Evolutionary conservation across 2,329 filamentous ascomycete genomes (phyloP), one percentile per base, ranked within the genome.

Genomic region (Neospermospora avenae): DNA sequence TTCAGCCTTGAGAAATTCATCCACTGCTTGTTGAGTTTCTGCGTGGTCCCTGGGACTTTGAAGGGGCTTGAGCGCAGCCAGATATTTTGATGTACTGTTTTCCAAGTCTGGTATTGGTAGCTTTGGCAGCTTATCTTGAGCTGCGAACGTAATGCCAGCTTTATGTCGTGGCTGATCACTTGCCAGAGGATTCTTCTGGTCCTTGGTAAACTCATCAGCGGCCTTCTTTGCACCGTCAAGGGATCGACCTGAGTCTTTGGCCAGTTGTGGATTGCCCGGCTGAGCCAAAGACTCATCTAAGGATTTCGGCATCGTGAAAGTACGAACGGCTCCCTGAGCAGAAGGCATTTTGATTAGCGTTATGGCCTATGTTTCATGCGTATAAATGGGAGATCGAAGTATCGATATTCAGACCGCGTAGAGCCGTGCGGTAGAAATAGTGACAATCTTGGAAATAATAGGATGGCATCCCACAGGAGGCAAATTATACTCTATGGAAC

Each of bases 51-150:
- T 84, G 0, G 83, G 77, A 7, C 82, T 85, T 73, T 99, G 95
- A 7, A 99, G 78, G 2, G 95, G 93, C 68, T 86, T 86, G 55
- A 99, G 77, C 7, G 89, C 86, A 5, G 86, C 81, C 2, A 97
- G 77, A 70, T 98, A 98, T 71, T 86, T 92, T 66, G 86, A 81
- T 73, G 88, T 89, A 0, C 90, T 91, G 61, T 78, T 78, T 52
- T 93, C 89, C 3, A 99, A 81, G 13, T 96, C 91, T 0, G 93
- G 95, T 56, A 99, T 96, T 7, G 95, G 95, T 41, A 99, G 80
- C 74, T 95, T 96, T 1, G 93, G 91, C 7, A 99, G 82, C 67
- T 86, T 89, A 66, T 96, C 91, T 74, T 99, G 93, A 60, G 87
- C 82, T 34, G 92, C 88, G 76, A 95, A 99, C 0, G 95, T 98